A percentile compares a stretch with the other conserved stretches of the same genome.
Evolutionary conservation across 331 rosid species (phyloP).

Genomic region (Acacia pycnantha): DNA sequence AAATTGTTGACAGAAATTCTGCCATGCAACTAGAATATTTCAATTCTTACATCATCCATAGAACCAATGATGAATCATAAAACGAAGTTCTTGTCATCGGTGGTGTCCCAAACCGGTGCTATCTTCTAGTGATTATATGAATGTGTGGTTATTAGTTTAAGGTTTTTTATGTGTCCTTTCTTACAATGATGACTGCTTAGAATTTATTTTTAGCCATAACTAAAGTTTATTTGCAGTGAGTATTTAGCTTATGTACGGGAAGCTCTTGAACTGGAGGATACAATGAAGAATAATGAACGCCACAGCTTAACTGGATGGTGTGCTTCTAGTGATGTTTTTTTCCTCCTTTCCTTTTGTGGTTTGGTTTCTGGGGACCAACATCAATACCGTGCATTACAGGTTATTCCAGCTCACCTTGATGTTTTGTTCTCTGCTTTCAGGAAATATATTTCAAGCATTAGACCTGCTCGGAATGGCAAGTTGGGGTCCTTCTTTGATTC

Average conservation of each 20-base stretch:
- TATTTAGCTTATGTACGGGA: conserved; percentile 72
- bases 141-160: background rate
- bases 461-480: conserved; percentile 65
- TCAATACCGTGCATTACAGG: conserved; percentile 17
- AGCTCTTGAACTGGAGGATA: conserved; percentile 93
- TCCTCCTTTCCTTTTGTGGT: background rate
- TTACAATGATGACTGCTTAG: conserved; percentile 4
- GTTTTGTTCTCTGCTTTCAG: conserved; percentile 47
- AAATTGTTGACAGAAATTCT: conserved; percentile 1
- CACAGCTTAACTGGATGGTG: conserved; percentile 86
- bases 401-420: conserved; percentile 16
- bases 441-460: conserved; percentile 80
- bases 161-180: background rate
- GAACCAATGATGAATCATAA: background rate
- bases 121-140: conserved; percentile 10
- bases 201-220: conserved; percentile 3
- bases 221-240: conserved; percentile 60
- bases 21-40: background rate
- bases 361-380: background rate
- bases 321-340: conserved; percentile 31
- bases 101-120: background rate
- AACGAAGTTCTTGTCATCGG: conserved; percentile 14
- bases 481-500: conserved; percentile 62
- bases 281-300: conserved; percentile 66
- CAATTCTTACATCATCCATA: conserved; percentile 11